These are phyloP conservation scores for Leavenworthia alabamica DNA, from an alignment of 345 rosid genomes.

Conservation along the genomic window DNA sequence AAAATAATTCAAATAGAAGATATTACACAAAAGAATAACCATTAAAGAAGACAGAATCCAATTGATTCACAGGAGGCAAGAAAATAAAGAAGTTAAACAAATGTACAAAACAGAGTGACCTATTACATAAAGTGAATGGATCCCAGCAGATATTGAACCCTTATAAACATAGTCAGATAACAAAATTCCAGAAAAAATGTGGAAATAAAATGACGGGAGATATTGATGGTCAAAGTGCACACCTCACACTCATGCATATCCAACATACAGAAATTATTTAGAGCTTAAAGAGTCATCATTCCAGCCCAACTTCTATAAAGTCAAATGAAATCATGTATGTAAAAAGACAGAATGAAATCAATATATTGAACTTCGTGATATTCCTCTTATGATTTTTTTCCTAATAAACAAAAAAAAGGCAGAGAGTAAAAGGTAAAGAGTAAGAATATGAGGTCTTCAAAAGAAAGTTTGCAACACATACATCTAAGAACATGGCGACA, in stretches of 20 bases:
- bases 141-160: constrained; percentile 11
- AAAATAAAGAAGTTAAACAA: constrained; percentile 13
- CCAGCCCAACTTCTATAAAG: constrained; percentile 8
- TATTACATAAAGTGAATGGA: constrained; percentile 7
- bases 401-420: background rate
- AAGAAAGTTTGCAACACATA: background rate
- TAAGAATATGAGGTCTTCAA: background rate
- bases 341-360: background rate
- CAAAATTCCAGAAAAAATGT: background rate
- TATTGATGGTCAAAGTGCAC: background rate
- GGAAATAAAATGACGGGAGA: background rate
- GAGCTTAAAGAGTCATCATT: background rate
- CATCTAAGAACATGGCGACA: constrained; percentile 5
- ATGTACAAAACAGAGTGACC: constrained; percentile 3
- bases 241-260: constrained; percentile 1
- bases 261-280: constrained; percentile 10
- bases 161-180: background rate
- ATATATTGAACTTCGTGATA: background rate
- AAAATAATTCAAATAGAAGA: constrained; percentile 23
- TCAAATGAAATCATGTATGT: constrained; percentile 8
- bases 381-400: background rate
- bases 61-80: background rate
- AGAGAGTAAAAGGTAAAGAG: background rate
- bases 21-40: constrained; percentile 4
- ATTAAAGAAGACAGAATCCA: background rate